These are phyloP conservation scores for Pestalotiopsis sp. DNA, from an alignment of 2,329 filamentous ascomycete genomes.

Conservation along the genomic window DNA sequence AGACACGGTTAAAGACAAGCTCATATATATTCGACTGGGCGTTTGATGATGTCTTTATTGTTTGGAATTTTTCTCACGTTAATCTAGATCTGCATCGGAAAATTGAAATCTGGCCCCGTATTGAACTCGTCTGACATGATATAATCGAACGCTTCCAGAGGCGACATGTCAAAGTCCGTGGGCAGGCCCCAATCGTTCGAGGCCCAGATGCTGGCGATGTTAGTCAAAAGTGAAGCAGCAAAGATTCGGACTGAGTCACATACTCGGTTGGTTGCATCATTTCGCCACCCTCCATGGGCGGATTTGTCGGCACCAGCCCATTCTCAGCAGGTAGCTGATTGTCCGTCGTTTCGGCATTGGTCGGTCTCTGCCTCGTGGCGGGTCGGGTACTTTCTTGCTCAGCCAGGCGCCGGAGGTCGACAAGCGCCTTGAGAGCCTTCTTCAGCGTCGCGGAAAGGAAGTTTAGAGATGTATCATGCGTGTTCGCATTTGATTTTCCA, in stretches of 20 bases:
- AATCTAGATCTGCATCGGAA: too few relatives aligned
- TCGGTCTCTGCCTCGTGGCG: background rate
- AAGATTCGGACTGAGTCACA: too few relatives aligned
- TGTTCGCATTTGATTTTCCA: background rate
- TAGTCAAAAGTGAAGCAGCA: background rate
- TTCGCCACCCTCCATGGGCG: too few relatives aligned
- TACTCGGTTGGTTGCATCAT: too few relatives aligned
- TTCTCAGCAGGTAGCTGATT: too few relatives aligned
- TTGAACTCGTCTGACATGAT: background rate
- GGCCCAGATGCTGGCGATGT: background rate
- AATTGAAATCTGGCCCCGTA: background rate
- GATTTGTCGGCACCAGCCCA: too few relatives aligned
- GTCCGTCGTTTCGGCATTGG: background rate
- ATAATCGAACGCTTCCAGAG: background rate
- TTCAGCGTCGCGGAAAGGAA: background rate
- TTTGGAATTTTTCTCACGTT: too few relatives aligned
- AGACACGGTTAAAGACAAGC: too few relatives aligned
- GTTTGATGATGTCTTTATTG: too few relatives aligned
- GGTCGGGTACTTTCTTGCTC: background rate
- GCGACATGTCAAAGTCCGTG: background rate
- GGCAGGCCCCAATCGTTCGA: background rate
- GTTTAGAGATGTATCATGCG: background rate
- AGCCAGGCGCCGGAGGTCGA: background rate
- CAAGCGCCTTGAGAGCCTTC: background rate
- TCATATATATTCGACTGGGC: too few relatives aligned